Percentiles rank a stretch among this genome's conserved stretches.
phyloP scores from a whole-genome alignment of 805 yeast genomes.

The Debaryomyces prosopidis region DNA sequence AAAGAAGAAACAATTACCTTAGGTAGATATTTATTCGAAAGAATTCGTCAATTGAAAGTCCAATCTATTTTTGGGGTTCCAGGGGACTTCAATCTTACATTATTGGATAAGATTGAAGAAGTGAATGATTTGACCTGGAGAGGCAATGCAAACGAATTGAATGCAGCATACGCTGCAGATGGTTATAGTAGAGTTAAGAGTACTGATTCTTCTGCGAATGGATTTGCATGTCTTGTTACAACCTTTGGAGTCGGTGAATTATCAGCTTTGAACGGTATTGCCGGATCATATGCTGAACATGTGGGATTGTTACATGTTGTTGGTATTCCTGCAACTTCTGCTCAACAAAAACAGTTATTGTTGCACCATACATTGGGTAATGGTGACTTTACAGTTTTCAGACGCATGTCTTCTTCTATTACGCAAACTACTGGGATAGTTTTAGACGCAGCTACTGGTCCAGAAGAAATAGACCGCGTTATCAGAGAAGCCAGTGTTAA shows the following conservation, averaged over 20 bases:
- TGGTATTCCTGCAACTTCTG: slow-evolving; percentile 33
- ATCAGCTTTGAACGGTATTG: slow-evolving; percentile 36
- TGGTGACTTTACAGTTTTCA: slow-evolving; percentile 42
- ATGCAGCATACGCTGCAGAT: slow-evolving; percentile 27
- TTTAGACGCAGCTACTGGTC: slow-evolving; percentile 26
- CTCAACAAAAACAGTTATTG: slow-evolving; percentile 38
- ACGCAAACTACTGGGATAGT: slow-evolving; percentile 32
- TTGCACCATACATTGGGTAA: slow-evolving; percentile 45
- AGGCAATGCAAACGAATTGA: slow-evolving; percentile 36
- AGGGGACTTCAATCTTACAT: slow-evolving; percentile 35
- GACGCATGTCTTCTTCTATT: slow-evolving; percentile 34
- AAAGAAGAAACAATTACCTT: slow-evolving; percentile 11
- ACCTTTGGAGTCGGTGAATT: slow-evolving; percentile 38
- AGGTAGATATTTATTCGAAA: slow-evolving; percentile 33
- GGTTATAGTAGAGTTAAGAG: slow-evolving; percentile 25
- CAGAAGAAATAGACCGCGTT: slow-evolving; percentile 32
- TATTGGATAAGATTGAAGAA: slow-evolving; percentile 33
- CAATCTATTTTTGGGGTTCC: slow-evolving; percentile 35
- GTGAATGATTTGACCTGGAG: slow-evolving; percentile 37
- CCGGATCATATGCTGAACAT: slow-evolving; percentile 37
- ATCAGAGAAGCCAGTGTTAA: slow-evolving; percentile 32
- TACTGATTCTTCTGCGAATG: slow-evolving; percentile 4
- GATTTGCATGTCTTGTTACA: slow-evolving; percentile 30
- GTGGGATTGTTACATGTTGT: slow-evolving; percentile 36
- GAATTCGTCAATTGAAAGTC: slow-evolving; percentile 31